A percentile compares a stretch with the other conserved stretches of the same genome.
Conservation (phyloP, 257 asterid genomes). For the Solanum piurae region DNA sequence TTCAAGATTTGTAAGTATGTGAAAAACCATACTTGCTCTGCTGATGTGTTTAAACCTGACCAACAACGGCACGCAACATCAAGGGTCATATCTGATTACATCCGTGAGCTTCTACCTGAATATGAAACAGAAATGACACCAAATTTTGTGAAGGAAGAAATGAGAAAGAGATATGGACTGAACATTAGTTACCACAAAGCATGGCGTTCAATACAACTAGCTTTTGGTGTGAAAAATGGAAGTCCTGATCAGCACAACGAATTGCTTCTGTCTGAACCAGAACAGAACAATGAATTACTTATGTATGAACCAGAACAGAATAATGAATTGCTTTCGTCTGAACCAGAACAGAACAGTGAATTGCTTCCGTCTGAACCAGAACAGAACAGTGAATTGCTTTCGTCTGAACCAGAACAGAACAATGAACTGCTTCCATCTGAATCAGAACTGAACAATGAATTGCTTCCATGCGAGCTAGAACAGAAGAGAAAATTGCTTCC, state of each 20-base stretch:
- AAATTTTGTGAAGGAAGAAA: slow-evolving; percentile 2
- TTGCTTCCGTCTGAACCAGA: neutral
- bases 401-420: neutral
- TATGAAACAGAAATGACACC: slow-evolving; percentile 1
- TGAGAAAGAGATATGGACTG: slow-evolving; percentile 1
- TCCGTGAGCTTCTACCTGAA: slow-evolving; percentile 1
- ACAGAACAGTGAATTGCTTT: neutral
- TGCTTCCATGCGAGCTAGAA: neutral
- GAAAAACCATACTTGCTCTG: neutral
- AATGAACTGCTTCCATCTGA: neutral
- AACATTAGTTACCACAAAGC: slow-evolving; percentile 2
- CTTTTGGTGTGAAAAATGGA: neutral
- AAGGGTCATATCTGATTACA: neutral
- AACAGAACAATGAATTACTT: neutral
- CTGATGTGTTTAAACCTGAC: neutral
- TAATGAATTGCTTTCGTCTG: neutral
- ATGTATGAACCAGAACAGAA: neutral
- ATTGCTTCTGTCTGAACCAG: neutral
- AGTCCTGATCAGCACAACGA: neutral
- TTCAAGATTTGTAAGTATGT: neutral
- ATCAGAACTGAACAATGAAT: neutral
- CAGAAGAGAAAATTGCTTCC: neutral
- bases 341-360: neutral
- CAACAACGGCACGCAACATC: slow-evolving; percentile 2
- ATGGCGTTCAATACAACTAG: slow-evolving; percentile 2